Base-by-base conservation (phyloP, 2,329 filamentous ascomycete genomes). In the Aspergillus bombycis region DNA sequence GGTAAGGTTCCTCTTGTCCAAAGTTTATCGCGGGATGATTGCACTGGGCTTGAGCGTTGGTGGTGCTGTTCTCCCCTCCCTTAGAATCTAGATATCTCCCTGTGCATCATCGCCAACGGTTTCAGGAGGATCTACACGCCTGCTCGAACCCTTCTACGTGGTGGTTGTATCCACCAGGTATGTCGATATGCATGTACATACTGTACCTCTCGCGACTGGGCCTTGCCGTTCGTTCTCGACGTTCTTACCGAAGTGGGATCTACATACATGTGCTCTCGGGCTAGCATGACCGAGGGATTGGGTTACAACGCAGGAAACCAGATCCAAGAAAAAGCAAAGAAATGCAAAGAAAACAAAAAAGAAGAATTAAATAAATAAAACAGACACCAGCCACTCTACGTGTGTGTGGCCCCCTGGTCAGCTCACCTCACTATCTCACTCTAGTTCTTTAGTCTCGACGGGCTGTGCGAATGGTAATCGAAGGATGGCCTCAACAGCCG, bases 21-120 rank as follows among this genome's bases (percentile, higher is more conserved):
- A 61, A 64, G 58, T 64, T 61, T 61, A 61, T 61, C 48, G 54
- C 28, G 36, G 45, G 50, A 30, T 21, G 41, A 55, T 58, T 36
- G 43, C 43, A 46, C 9, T 52, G 46, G 57, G 54, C 26, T 43
- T 60, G 34, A 34, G 34, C 34, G 3, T 48, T 55, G 59, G 36
- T 10, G 6, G 10, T 19, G 14, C 55, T 32, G 10, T 50, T 58
- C 38, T 38, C 36, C 21, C 43, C 61, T 53, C 46, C 46, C 10
- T 19, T 43, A n/a, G n/a, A n/a, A n/a, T n/a, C n/a, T 28, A 4
- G n/a, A n/a, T 43, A 23, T 56, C 19, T 53, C 30, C 21, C 36
- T 50, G 32, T 63, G 56, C 61, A 59, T 36, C n/a, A 32, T 57
- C 57, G 46, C 52, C 62, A 66, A 66, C 62, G 64, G 62, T 58